phyloP scores from a whole-genome alignment of 331 rosid species.

The Pyrus hybrid region DNA sequence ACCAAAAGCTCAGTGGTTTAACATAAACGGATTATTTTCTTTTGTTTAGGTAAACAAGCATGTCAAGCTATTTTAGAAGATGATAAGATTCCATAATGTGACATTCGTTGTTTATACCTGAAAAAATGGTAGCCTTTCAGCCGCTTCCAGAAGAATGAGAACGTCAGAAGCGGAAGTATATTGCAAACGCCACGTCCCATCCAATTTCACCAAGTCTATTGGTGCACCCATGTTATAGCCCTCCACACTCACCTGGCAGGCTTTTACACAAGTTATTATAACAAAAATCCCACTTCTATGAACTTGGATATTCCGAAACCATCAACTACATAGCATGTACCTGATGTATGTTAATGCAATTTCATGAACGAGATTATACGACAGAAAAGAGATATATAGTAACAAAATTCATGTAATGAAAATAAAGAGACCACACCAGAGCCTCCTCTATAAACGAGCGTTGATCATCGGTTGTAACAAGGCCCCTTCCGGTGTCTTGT shows the following conservation, averaged over 20 bases:
- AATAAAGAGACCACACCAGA: slow-evolving; percentile 31
- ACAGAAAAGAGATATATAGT: not conserved
- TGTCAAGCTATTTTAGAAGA: not conserved
- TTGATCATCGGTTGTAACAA: slow-evolving; percentile 60
- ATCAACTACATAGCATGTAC: not conserved
- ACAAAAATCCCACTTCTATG: not conserved
- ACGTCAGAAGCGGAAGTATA: slow-evolving; percentile 93
- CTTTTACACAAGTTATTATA: not conserved
- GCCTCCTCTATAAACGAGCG: slow-evolving; percentile 80
- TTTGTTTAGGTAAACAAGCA: not conserved
- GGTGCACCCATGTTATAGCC: slow-evolving; percentile 45
- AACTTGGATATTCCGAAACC: not conserved
- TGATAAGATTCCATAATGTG: not conserved
- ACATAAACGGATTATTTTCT: not conserved
- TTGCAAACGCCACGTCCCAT: slow-evolving; percentile 94
- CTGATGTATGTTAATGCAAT: not conserved
- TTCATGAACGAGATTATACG: not conserved
- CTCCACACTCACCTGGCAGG: slow-evolving; percentile 64
- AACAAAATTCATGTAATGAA: not conserved
- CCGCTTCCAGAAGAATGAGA: slow-evolving; percentile 79
- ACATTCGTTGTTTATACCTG: slow-evolving; percentile 36
- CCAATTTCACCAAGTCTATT: slow-evolving; percentile 45
- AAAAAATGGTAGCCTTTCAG: slow-evolving; percentile 75
- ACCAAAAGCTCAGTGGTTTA: not conserved
- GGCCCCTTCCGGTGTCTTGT: slow-evolving; percentile 81